phyloP scores from a whole-genome alignment of 345 rosid species.

The Ricinus communis region DNA sequence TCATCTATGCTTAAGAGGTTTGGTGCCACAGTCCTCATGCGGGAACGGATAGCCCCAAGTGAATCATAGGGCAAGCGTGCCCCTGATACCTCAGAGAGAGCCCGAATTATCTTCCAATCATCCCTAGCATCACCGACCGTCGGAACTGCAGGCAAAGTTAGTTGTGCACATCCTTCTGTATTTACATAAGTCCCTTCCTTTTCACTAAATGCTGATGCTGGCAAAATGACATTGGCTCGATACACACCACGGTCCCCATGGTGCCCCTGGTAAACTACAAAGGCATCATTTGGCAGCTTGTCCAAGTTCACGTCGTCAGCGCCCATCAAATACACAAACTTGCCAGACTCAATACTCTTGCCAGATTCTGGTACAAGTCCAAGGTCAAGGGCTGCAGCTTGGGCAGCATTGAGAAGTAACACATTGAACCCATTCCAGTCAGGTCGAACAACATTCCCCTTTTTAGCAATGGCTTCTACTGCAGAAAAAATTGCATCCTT shows the following conservation, averaged over 20 bases:
- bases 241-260: slow-evolving; percentile 88
- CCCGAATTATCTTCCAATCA: slow-evolving; percentile 95
- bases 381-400: slow-evolving; percentile 98
- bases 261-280: slow-evolving; percentile 95
- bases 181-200: slow-evolving; percentile 94
- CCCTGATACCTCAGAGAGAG: slow-evolving; percentile 87
- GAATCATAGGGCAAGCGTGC: slow-evolving; percentile 72
- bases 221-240: slow-evolving; percentile 90
- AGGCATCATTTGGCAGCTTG: slow-evolving; percentile 81
- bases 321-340: slow-evolving; percentile 92
- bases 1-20: slow-evolving; percentile 73
- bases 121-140: slow-evolving; percentile 97
- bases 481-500: slow-evolving; percentile 74
- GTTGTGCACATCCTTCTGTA: slow-evolving; percentile 88
- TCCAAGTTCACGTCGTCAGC: slow-evolving; percentile 87
- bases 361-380: slow-evolving; percentile 83
- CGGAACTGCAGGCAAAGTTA: slow-evolving; percentile 94
- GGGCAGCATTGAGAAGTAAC: slow-evolving; percentile 87
- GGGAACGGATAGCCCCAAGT: slow-evolving; percentile 54
- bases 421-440: slow-evolving; percentile 97
- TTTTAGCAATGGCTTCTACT: slow-evolving; percentile 68
- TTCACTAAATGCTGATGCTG: slow-evolving; percentile 88
- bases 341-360: slow-evolving; percentile 68
- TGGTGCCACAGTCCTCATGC: slow-evolving; percentile 84
- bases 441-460: slow-evolving; percentile 68